Evolutionary conservation across 192 early-diverging fungal species (phyloP).

Genomic region (Paraglomus brasilianum): DNA sequence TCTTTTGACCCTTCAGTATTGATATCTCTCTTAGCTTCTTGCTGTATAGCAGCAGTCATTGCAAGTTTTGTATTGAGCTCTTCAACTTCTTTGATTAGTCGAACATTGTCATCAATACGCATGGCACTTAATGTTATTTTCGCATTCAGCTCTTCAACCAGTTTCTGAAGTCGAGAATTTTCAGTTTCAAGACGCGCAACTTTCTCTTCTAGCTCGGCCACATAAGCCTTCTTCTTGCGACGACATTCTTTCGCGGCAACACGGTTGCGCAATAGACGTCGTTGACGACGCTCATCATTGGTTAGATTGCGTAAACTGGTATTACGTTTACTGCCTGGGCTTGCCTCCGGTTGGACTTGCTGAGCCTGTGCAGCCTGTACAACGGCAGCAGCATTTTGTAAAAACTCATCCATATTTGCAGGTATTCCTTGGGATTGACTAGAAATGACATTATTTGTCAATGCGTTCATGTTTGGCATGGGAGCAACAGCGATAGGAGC

Average conservation of each 20-base stretch:
- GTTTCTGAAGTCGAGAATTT: conserved; percentile 57
- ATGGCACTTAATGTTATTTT: conserved; percentile 62
- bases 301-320: conserved; percentile 46
- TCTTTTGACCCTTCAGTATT: too few relatives aligned
- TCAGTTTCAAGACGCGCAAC: conserved; percentile 62
- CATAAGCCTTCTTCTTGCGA: conserved; percentile 81
- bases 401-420: conserved; percentile 17
- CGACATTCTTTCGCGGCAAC: conserved; percentile 83
- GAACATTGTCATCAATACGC: conserved; percentile 55
- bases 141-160: conserved; percentile 66
- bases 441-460: too few relatives aligned
- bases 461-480: too few relatives aligned
- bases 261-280: conserved; percentile 72
- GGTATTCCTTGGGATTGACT: not conserved
- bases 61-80: conserved; percentile 68
- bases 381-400: conserved; percentile 1
- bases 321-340: conserved; percentile 10
- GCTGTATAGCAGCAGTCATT: too few relatives aligned
- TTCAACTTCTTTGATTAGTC: conserved; percentile 65
- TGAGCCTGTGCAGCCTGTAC: not conserved
- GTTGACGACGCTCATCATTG: conserved; percentile 71
- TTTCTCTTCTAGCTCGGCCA: conserved; percentile 68
- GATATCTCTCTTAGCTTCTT: too few relatives aligned
- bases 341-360: not conserved
- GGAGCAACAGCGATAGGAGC: conserved; percentile 27